Evolutionary conservation across 495 filamentous ascomycete species (phyloP).

Genomic region (Daldinia grandis): DNA sequence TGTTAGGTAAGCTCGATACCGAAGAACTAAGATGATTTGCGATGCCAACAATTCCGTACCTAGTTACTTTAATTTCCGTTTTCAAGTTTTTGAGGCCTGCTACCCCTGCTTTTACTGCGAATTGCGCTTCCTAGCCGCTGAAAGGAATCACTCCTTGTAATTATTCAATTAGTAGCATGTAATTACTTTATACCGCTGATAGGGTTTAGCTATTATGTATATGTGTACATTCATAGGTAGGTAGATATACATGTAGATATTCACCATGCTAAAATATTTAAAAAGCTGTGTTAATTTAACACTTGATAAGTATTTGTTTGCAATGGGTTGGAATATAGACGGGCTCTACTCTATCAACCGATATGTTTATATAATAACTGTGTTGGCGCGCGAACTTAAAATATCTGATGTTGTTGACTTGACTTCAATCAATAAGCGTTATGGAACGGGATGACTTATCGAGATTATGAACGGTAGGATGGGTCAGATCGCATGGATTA

Average conservation of each 20-base stretch:
- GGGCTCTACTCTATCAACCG: too few relatives aligned
- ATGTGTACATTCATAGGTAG: background rate
- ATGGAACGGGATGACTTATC: conserved; percentile 21
- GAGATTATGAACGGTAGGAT: conserved; percentile 31
- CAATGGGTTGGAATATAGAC: too few relatives aligned
- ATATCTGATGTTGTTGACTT: background rate
- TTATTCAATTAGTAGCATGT: conserved; percentile 22
- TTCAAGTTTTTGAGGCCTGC: conserved; percentile 26
- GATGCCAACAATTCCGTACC: conserved; percentile 14
- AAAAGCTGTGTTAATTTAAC: too few relatives aligned
- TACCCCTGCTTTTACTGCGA: conserved; percentile 19
- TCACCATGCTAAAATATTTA: background rate
- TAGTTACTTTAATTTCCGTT: conserved; percentile 35
- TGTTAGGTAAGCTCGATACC: background rate
- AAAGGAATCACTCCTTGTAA: conserved; percentile 21
- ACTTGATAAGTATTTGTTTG: too few relatives aligned
- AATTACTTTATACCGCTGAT: conserved; percentile 28
- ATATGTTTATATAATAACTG: background rate
- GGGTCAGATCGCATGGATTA: conserved; percentile 27
- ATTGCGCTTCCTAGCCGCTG: conserved; percentile 5
- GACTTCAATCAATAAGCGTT: background rate
- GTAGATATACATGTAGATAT: too few relatives aligned
- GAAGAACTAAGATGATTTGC: background rate
- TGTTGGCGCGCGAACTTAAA: background rate
- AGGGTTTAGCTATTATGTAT: background rate